phyloP scores from a whole-genome alignment of 306 rosid species.

The Cucurbita argyrosperma region DNA sequence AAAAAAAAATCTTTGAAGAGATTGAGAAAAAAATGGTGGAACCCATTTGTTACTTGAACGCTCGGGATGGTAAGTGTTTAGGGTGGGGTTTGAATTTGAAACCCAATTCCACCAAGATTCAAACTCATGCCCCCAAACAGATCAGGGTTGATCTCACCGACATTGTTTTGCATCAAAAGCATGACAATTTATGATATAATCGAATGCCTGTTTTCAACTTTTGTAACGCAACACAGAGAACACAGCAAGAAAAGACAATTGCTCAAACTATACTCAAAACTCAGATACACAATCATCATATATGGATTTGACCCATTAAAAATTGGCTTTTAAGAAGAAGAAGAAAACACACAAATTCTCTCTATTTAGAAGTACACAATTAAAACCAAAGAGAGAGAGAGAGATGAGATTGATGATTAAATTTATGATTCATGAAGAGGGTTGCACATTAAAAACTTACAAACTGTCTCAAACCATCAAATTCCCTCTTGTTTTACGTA shows the following conservation, averaged over 20 bases:
- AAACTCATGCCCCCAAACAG: background rate
- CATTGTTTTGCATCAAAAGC: constrained; percentile 8
- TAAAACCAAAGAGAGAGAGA: background rate
- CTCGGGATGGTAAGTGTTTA: no score
- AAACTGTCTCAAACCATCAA: background rate
- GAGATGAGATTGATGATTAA: background rate
- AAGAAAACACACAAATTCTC: background rate
- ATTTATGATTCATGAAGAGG: background rate
- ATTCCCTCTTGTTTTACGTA: background rate
- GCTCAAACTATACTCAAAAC: background rate
- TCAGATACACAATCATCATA: background rate
- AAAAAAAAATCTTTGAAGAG: no score
- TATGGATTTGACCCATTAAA: background rate
- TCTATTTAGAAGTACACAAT: background rate
- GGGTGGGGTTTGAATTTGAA: no score
- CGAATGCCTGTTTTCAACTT: background rate
- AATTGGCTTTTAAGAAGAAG: background rate
- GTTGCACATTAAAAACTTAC: background rate
- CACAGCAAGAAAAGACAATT: background rate
- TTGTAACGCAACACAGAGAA: background rate
- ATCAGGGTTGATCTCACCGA: background rate
- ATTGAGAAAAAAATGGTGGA: no score
- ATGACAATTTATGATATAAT: background rate
- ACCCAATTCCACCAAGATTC: no score
- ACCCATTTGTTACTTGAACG: no score